Percentiles rank a stretch among this genome's conserved stretches.
Conservation (phyloP, 2,329 filamentous ascomycete genomes). For the Ramichloridium luteum region DNA sequence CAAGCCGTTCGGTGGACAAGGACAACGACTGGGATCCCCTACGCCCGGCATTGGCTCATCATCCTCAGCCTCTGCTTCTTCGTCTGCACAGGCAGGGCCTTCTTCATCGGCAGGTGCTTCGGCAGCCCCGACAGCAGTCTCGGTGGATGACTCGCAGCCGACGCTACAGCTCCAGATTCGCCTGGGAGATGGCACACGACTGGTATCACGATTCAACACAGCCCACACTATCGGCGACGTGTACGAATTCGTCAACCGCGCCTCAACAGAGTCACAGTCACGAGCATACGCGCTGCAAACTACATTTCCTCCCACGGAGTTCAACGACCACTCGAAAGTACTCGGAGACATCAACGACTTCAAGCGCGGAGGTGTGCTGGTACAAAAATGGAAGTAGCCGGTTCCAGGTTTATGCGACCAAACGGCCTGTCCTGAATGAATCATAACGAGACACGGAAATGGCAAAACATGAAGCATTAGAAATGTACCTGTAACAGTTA, state of each 20-base stretch:
- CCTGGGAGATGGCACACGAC: constrained; percentile 61
- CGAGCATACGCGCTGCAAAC: constrained; percentile 67
- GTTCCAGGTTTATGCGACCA: too few relatives aligned
- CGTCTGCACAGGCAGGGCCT: constrained; percentile 1
- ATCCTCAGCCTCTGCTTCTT: constrained; percentile 11
- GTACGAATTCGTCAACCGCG: constrained; percentile 59
- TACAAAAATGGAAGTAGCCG: constrained; percentile 41
- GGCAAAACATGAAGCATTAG: too few relatives aligned
- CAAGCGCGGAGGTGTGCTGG: constrained; percentile 42
- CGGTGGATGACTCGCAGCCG: constrained; percentile 54
- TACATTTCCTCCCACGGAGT: constrained; percentile 71
- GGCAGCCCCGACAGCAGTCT: constrained; percentile 19
- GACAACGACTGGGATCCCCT: constrained; percentile 64
- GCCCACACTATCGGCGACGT: constrained; percentile 66
- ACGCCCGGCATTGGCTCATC: constrained; percentile 49
- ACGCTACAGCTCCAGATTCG: constrained; percentile 62
- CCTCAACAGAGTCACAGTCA: constrained; percentile 43
- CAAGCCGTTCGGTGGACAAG: constrained; percentile 60
- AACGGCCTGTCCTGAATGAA: too few relatives aligned
- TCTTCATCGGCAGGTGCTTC: constrained; percentile 25
- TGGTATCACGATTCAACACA: constrained; percentile 73
- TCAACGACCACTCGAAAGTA: constrained; percentile 49
- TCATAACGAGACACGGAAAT: too few relatives aligned
- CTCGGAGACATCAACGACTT: constrained; percentile 38
- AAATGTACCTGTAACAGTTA: too few relatives aligned